A percentile compares a stretch with the other conserved stretches of the same genome.
phyloP scores from a whole-genome alignment of 768 basidiomycete species.

The Suillus clintonianus region DNA sequence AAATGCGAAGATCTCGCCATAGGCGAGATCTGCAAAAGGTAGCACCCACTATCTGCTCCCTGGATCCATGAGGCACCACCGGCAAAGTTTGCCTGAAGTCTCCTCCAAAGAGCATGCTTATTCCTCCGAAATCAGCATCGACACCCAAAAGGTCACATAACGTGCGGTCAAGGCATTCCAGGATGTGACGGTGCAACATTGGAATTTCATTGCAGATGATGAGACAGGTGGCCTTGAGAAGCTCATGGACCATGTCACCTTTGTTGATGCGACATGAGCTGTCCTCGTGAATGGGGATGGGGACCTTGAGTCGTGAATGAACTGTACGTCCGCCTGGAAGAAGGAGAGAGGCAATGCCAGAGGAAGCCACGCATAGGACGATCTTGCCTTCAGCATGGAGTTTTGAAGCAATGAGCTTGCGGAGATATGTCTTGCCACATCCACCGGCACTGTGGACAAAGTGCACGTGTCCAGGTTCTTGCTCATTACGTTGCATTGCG shows the following conservation, averaged over 20 bases:
- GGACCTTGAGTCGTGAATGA: constrained; percentile 50
- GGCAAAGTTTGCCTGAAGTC: constrained; percentile 52
- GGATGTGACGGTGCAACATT: constrained; percentile 36
- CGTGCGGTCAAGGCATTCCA: constrained; percentile 43
- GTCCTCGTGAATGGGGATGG: constrained; percentile 33
- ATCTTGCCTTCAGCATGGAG: constrained; percentile 30
- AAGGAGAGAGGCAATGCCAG: constrained; percentile 49
- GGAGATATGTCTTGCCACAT: constrained; percentile 48
- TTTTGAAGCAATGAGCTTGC: constrained; percentile 34
- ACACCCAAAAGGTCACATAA: constrained; percentile 33
- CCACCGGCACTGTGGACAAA: constrained; percentile 47
- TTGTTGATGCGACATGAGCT: constrained; percentile 33
- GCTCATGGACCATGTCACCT: too few relatives aligned
- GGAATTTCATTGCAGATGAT: too few relatives aligned
- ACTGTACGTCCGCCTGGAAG: constrained; percentile 45
- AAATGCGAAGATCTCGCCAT: constrained; percentile 36
- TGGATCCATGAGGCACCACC: constrained; percentile 38
- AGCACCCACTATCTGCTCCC: constrained; percentile 40
- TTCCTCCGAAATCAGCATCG: constrained; percentile 42
- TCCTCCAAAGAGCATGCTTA: constrained; percentile 49
- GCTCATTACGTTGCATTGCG: constrained; percentile 13
- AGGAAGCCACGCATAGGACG: constrained; percentile 51
- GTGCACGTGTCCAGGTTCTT: constrained; percentile 20
- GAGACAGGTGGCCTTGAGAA: too few relatives aligned
- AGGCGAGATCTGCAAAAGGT: constrained; percentile 38